Base-by-base conservation (phyloP, 148 eudicot genomes). In the Diospyros kaki region DNA sequence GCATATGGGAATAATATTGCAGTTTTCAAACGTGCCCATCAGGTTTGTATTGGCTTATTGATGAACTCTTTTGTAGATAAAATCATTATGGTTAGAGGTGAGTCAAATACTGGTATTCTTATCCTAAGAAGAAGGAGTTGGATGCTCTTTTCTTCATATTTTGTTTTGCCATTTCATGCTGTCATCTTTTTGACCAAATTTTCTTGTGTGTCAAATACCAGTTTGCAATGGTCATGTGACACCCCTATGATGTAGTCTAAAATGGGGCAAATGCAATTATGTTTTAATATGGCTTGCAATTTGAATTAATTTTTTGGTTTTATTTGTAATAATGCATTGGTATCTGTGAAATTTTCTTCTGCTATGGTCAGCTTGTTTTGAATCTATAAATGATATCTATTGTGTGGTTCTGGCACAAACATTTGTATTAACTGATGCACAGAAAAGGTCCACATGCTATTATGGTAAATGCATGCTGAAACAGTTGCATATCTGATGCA, bases 11-110 rank as follows among this genome's bases (percentile, higher is more conserved):
- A 74, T 58, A 60, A 83, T 44, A 91, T 96, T 80, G 99, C 86
- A 18, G 99, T 96, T 54, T 93, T 93, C 79, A 93, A 88, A 81
- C 99, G 98, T 80, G 93, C 92, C 68, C 97, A 96, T 81, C 95
- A 87, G 98, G 98, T 93, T 83, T 67, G 73, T 28, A 28, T 28
- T 28, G 28, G 28, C 28, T 79, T 7, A 10, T 43, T 59, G 48
- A 40, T 12, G 45, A 65, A 46, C 45, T 40, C 28, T 38, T 48
- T 69, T 18, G 28, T 28, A 28, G 28, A 28, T 28, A 28, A 28
- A 28, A 28, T 28, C 28, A 28, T 70, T 18, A 42, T 12, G 59
- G 28, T 71, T 58, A 50, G 69, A 62, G 51, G 46, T 48, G 64
- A 4, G 44, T 73, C 66, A 59, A 38, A 38, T 59, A 45, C 41